phyloP scores from a whole-genome alignment of 2,329 filamentous ascomycete species.

The Septoria linicola region DNA sequence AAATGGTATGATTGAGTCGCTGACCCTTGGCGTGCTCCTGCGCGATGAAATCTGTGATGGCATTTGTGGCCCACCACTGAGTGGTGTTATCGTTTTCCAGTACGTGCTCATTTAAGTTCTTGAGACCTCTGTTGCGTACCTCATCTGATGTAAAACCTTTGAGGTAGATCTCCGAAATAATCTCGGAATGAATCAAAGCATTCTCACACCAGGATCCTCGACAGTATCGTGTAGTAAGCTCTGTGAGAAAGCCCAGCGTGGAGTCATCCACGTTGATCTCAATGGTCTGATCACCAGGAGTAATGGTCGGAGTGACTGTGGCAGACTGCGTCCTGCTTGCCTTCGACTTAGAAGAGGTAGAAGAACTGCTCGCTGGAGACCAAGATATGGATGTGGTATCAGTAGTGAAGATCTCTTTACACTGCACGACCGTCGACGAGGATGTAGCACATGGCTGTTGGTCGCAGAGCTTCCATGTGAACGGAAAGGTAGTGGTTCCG shows the following conservation, averaged over 20 bases:
- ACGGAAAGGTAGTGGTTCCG: slow-evolving; percentile 4
- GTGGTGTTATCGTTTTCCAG: background rate
- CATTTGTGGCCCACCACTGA: slow-evolving; percentile 5
- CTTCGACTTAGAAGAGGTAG: background rate
- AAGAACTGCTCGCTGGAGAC: background rate
- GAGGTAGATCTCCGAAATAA: background rate
- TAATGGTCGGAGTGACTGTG: background rate
- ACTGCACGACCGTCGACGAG: background rate
- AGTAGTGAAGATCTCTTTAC: background rate
- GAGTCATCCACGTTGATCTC: background rate
- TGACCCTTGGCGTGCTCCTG: background rate
- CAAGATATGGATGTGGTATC: background rate
- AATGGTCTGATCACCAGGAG: background rate
- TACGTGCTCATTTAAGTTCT: background rate
- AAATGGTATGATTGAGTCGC: background rate
- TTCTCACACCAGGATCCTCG: slow-evolving; percentile 1
- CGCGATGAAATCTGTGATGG: slow-evolving; percentile 1
- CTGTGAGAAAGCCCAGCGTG: background rate
- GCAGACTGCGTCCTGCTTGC: slow-evolving; percentile 1
- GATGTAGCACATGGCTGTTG: slow-evolving; percentile 1
- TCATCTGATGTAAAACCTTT: background rate
- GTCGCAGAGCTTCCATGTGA: slow-evolving; percentile 3
- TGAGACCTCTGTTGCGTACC: background rate
- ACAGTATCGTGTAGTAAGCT: background rate
- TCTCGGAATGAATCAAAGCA: slow-evolving; percentile 1